These are phyloP conservation scores for Venturia aucupariae DNA, from an alignment of 2,329 filamentous ascomycete species.

Conservation along the genomic window DNA sequence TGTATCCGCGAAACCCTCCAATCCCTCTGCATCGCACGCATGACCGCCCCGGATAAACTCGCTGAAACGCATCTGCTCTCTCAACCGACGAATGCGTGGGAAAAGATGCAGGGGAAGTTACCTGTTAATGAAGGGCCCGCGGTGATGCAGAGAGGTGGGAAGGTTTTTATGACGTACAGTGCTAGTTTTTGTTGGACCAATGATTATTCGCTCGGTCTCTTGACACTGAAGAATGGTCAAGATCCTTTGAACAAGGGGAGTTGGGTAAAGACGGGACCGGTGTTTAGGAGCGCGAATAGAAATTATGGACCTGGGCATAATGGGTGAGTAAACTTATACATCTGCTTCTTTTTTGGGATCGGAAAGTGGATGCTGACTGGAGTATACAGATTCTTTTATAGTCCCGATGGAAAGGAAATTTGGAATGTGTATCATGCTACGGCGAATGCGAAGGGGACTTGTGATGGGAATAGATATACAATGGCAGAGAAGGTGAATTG, in stretches of 20 bases:
- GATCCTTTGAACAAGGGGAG: conserved; percentile 10
- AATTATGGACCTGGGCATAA: conserved; percentile 17
- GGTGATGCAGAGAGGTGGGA: conserved; percentile 8
- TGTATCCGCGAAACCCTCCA: conserved; percentile 5
- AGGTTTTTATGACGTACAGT: conserved; percentile 7
- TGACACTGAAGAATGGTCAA: conserved; percentile 11
- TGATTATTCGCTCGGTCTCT: conserved; percentile 13
- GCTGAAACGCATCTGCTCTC: conserved; percentile 2
- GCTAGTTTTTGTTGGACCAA: conserved; percentile 13
- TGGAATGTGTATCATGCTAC: conserved; percentile 17
- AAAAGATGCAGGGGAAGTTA: conserved; percentile 5
- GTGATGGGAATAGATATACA: conserved; percentile 15
- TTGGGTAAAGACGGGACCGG: conserved; percentile 15
- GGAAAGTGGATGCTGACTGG: not conserved
- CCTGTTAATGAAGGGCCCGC: conserved; percentile 16
- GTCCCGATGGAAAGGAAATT: conserved; percentile 14
- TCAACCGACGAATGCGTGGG: conserved; percentile 15
- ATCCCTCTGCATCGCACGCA: conserved; percentile 12
- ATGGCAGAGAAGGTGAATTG: conserved; percentile 13
- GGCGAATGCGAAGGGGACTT: not conserved
- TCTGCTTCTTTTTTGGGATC: too few relatives aligned
- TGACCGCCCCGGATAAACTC: conserved; percentile 4
- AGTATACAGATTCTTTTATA: conserved; percentile 14
- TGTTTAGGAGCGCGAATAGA: conserved; percentile 14
- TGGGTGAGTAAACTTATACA: not conserved